Percentiles rank a stretch among this genome's conserved stretches.
These are phyloP conservation scores for Phytophthora syringae DNA, from an alignment of 352 stramenopile genomes.

Conservation along the genomic window DNA sequence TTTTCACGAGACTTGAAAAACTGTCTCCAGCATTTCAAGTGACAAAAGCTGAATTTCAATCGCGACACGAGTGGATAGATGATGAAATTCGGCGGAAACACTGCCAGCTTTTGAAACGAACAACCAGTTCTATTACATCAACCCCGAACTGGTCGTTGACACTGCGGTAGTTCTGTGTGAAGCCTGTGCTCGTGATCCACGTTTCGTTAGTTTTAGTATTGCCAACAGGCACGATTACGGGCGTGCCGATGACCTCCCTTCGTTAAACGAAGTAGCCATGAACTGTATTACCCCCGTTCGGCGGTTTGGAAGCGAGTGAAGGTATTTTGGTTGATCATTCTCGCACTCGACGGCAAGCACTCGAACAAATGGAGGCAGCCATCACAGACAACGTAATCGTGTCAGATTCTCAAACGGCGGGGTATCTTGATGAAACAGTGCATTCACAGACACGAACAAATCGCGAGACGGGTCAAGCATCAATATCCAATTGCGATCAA, in stretches of 20 bases:
- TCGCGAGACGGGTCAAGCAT: too few relatives aligned
- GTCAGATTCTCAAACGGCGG: too few relatives aligned
- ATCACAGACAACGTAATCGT: too few relatives aligned
- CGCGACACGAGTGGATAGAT: background rate
- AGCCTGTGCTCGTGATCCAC: background rate
- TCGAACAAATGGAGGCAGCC: too few relatives aligned
- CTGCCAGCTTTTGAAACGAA: background rate
- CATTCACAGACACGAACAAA: too few relatives aligned
- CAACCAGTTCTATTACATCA: background rate
- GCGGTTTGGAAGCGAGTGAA: background rate
- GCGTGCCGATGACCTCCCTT: background rate
- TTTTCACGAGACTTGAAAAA: background rate
- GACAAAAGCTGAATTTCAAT: background rate
- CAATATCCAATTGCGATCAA: too few relatives aligned
- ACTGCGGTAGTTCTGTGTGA: background rate
- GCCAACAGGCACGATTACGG: slow-evolving; percentile 1
- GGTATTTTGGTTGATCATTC: background rate
- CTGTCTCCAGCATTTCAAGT: background rate
- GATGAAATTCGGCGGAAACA: background rate
- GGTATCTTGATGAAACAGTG: too few relatives aligned
- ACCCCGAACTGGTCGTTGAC: background rate
- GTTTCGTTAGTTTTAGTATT: background rate
- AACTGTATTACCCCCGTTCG: slow-evolving; percentile 8
- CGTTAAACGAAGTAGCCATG: background rate
- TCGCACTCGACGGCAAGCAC: too few relatives aligned